These are phyloP conservation scores for Sclerotinia spermophila DNA, from an alignment of 2,329 filamentous ascomycete species.

Conservation along the genomic window DNA sequence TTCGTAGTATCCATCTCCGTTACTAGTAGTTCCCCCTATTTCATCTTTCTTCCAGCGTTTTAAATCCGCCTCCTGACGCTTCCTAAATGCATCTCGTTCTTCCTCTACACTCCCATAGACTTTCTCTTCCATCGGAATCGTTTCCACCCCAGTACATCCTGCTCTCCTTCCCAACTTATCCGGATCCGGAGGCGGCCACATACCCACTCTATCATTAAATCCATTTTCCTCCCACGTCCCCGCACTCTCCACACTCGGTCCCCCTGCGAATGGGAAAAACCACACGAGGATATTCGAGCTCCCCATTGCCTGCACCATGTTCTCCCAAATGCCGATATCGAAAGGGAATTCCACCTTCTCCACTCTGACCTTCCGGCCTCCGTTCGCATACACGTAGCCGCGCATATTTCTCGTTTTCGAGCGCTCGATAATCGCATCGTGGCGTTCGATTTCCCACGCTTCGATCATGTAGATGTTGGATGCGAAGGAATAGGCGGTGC, in stretches of 20 bases:
- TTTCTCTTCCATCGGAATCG: constrained; percentile 16
- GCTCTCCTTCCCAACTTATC: constrained; percentile 48
- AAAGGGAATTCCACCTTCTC: constrained; percentile 75
- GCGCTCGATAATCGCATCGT: constrained; percentile 72
- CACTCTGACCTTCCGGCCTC: constrained; percentile 51
- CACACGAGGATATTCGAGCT: constrained; percentile 61
- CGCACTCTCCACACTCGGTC: constrained; percentile 42
- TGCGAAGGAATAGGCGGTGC: constrained; percentile 57
- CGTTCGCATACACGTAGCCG: constrained; percentile 41
- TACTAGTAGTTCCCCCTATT: neutral
- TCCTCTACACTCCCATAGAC: constrained; percentile 38
- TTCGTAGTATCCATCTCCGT: constrained; percentile 22
- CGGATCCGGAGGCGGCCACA: constrained; percentile 63
- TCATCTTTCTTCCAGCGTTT: constrained; percentile 36
- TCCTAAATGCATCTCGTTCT: constrained; percentile 45
- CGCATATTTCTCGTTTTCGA: constrained; percentile 58
- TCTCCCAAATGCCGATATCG: constrained; percentile 71
- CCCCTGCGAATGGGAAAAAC: constrained; percentile 63
- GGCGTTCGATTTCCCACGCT: constrained; percentile 67
- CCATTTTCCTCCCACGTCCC: constrained; percentile 68
- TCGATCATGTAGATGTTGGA: constrained; percentile 80
- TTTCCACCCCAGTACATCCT: constrained; percentile 4
- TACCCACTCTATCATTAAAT: constrained; percentile 60
- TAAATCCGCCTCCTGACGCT: constrained; percentile 49
- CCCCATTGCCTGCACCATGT: constrained; percentile 74